Conservation (phyloP, 352 stramenopile genomes). For the Phytopythium chamaehyphon region DNA sequence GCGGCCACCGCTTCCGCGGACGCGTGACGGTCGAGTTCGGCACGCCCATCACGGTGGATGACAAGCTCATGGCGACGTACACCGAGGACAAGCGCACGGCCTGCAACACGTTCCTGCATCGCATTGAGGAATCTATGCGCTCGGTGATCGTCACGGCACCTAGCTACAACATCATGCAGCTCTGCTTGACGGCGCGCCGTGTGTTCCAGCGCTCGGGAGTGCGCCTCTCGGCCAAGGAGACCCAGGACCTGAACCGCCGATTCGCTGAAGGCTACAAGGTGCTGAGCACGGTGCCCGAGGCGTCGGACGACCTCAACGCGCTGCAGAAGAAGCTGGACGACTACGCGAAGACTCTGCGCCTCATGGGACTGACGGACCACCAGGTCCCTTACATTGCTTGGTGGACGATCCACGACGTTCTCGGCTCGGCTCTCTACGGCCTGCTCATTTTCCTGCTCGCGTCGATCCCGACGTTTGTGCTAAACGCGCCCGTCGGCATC, state of each 20-base stretch:
- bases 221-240: conserved; percentile 85
- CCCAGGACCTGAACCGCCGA: conserved; percentile 88
- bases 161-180: conserved; percentile 96
- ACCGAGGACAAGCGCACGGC: conserved; percentile 73
- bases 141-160: conserved; percentile 96
- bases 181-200: conserved; percentile 93
- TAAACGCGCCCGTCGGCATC: conserved; percentile 89
- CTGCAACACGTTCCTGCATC: conserved; percentile 80
- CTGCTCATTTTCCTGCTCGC: conserved; percentile 84
- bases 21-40: conserved; percentile 97
- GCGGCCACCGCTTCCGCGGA: conserved; percentile 94
- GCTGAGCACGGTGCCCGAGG: conserved; percentile 60
- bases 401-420: conserved; percentile 87
- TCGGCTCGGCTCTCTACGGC: conserved; percentile 85
- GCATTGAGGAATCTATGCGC: conserved; percentile 80
- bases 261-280: conserved; percentile 91
- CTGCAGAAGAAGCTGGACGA: conserved; percentile 77
- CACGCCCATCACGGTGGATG: conserved; percentile 82
- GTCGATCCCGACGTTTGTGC: conserved; percentile 88
- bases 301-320: conserved; percentile 46
- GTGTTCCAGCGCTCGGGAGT: conserved; percentile 92
- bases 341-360: conserved; percentile 82
- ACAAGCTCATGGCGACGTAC: conserved; percentile 89
- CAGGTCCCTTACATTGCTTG: conserved; percentile 87
- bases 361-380: conserved; percentile 90